Evolutionary conservation across 208 protist genomes (phyloP).

Genomic region (Trypanosoma mega): DNA sequence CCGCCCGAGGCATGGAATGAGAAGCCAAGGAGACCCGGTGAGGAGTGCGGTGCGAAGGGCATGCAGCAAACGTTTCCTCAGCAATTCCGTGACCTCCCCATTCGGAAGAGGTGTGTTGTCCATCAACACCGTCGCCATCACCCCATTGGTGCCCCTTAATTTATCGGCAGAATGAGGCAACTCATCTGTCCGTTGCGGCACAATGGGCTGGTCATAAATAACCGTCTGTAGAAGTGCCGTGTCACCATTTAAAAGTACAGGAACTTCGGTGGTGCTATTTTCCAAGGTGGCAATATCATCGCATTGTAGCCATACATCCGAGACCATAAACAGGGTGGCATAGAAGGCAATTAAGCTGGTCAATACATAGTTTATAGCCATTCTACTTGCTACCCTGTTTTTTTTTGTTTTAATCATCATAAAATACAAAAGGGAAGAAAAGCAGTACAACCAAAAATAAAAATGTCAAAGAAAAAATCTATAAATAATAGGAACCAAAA

Average conservation of each 20-base stretch:
- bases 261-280: not conserved
- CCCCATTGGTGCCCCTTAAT: not conserved
- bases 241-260: not conserved
- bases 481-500: too few species aligned
- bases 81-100: slow-evolving; percentile 12
- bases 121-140: slow-evolving; percentile 11
- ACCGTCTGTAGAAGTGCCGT: not conserved
- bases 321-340: too few species aligned
- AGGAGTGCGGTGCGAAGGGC: slow-evolving; percentile 56
- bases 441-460: too few species aligned
- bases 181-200: not conserved
- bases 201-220: not conserved
- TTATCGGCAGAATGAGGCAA: not conserved
- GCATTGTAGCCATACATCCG: not conserved
- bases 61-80: slow-evolving; percentile 42
- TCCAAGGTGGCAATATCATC: not conserved
- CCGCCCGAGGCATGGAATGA: slow-evolving; percentile 31
- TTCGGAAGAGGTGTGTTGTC: slow-evolving; percentile 7
- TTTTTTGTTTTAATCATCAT: too few species aligned
- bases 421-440: too few species aligned
- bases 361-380: too few species aligned
- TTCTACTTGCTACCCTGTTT: too few species aligned
- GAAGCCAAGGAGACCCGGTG: slow-evolving; percentile 59
- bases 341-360: too few species aligned
- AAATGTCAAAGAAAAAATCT: too few species aligned